A percentile compares a stretch with the other conserved stretches of the same genome.
phyloP scores from a whole-genome alignment of 2,329 filamentous ascomycete genomes.

The Diaporthe citriasiana region DNA sequence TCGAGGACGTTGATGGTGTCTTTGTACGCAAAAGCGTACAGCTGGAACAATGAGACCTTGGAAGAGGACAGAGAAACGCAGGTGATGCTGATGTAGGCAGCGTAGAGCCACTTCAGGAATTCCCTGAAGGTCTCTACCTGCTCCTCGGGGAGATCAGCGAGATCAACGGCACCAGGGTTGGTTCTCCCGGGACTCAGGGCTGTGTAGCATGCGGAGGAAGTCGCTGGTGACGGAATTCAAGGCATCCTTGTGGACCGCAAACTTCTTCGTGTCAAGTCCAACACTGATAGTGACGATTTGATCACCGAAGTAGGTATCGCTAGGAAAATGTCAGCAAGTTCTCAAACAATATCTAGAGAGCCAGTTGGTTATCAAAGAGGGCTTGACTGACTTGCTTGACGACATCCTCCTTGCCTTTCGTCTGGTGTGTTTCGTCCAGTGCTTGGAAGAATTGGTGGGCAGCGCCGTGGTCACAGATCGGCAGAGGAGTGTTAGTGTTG shows the following conservation, averaged over 20 bases:
- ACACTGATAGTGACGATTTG: conserved; percentile 8
- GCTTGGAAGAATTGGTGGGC: neutral
- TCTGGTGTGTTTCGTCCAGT: neutral
- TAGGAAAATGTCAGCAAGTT: neutral
- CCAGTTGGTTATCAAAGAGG: neutral
- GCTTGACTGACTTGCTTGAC: neutral
- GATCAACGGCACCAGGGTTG: neutral
- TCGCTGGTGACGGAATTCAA: neutral
- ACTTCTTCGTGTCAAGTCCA: neutral
- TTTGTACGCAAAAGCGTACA: conserved; percentile 15
- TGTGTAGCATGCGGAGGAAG: neutral
- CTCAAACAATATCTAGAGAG: neutral
- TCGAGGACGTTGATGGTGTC: neutral
- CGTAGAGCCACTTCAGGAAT: conserved; percentile 52
- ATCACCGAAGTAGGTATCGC: neutral
- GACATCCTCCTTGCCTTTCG: neutral
- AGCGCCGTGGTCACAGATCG: neutral
- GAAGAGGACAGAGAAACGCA: neutral
- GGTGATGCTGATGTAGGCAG: neutral
- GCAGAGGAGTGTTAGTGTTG: neutral
- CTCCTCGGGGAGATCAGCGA: conserved; percentile 49
- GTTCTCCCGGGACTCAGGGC: neutral
- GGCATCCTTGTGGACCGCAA: neutral
- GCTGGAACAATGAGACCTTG: neutral
- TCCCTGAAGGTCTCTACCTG: conserved; percentile 46